Evolutionary conservation across 1,284 basidiomycete species (phyloP).

Genomic region (Neolentinus lepideus): DNA sequence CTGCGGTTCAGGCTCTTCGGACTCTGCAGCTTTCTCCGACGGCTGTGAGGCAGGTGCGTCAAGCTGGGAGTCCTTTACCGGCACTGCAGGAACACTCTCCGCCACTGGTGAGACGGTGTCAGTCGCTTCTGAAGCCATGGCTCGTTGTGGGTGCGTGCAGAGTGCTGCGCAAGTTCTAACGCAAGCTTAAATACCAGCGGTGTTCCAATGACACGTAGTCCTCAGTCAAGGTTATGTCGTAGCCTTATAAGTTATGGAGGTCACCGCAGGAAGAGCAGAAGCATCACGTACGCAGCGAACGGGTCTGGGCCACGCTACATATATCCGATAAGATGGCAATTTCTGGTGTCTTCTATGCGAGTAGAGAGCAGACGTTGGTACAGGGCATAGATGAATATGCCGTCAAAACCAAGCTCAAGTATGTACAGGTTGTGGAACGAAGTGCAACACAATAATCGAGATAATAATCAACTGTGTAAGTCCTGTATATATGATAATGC

Average conservation of each 20-base stretch:
- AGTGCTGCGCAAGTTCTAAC: background rate
- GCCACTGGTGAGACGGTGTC: background rate
- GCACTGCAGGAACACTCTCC: background rate
- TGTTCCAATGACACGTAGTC: background rate
- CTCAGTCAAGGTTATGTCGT: background rate
- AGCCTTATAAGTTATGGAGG: background rate
- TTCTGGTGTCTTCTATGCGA: background rate
- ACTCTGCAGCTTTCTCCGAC: background rate
- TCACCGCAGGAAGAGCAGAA: background rate
- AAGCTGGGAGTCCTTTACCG: background rate
- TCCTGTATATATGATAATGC: background rate
- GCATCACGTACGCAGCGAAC: background rate
- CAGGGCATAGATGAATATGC: too few species aligned
- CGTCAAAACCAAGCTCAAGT: background rate
- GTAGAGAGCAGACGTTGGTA: background rate
- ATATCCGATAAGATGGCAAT: background rate
- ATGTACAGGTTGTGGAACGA: background rate
- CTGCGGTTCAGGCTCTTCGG: constrained; percentile 43
- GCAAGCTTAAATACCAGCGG: background rate
- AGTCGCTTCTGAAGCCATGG: background rate
- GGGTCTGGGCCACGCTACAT: background rate
- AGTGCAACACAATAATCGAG: background rate
- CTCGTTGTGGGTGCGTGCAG: too few species aligned
- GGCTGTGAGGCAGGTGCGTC: background rate
- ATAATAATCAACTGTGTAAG: background rate